Percentiles rank a stretch among this genome's conserved stretches.
Evolutionary conservation across 225 moss, liverwort and hornwort genomes (phyloP).

Genomic region (Anthoceros angustus): DNA sequence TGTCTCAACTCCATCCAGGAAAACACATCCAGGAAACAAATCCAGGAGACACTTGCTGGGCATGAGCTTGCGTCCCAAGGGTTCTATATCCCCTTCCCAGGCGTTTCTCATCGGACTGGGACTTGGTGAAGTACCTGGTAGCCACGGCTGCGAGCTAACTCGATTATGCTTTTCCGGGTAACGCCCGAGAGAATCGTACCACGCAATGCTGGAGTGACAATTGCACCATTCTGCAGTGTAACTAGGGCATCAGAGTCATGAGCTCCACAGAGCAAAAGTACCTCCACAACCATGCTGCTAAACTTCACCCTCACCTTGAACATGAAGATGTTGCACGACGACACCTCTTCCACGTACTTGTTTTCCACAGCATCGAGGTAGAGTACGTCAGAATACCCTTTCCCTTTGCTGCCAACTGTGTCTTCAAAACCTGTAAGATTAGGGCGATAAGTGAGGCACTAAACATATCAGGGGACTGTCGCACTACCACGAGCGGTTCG

Average conservation of each 20-base stretch:
- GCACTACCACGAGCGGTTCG: too few relatives aligned
- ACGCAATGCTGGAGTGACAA: conserved; percentile 59
- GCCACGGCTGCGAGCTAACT: conserved; percentile 44
- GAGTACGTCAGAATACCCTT: conserved; percentile 66
- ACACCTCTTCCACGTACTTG: conserved; percentile 80
- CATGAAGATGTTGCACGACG: conserved; percentile 80
- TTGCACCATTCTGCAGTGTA: conserved; percentile 36
- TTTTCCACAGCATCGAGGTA: conserved; percentile 72
- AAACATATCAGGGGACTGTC: too few relatives aligned
- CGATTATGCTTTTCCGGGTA: conserved; percentile 74
- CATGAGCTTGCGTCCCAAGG: too few relatives aligned
- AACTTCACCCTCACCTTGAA: conserved; percentile 30
- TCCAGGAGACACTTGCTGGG: too few relatives aligned
- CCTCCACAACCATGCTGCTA: neutral
- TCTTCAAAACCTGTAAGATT: conserved; percentile 52
- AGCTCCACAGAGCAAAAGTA: neutral
- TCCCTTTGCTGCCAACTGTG: conserved; percentile 54
- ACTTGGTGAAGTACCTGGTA: conserved; percentile 35
- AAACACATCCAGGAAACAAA: too few relatives aligned
- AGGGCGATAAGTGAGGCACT: neutral
- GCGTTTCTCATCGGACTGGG: too few relatives aligned
- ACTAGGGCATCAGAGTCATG: neutral
- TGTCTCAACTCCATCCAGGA: too few relatives aligned
- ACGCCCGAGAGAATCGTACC: conserved; percentile 84
- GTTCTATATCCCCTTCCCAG: too few relatives aligned